Evolutionary conservation across 495 filamentous ascomycete species (phyloP).

Genomic region (Lasiosphaeria ovina): DNA sequence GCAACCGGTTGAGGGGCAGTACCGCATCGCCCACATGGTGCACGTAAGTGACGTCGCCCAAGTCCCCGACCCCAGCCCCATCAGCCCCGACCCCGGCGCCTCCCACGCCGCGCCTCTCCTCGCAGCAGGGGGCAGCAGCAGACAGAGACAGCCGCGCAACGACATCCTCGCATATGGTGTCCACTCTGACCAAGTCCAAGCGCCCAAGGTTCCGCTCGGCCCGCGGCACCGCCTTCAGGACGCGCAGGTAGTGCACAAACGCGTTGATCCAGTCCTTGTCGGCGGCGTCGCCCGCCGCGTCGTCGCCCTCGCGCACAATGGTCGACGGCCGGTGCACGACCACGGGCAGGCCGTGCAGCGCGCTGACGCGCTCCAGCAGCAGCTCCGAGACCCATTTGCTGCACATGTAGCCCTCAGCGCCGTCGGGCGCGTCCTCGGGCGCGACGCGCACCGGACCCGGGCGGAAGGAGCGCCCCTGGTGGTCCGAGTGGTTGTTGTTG

Average conservation of each 20-base stretch:
- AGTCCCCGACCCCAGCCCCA: not conserved
- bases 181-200: not conserved
- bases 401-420: slow-evolving; percentile 44
- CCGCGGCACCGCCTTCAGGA: not conserved
- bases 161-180: not conserved
- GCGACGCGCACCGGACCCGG: not conserved
- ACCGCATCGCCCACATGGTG: slow-evolving; percentile 1
- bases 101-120: no score
- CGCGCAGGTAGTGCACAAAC: not conserved
- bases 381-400: slow-evolving; percentile 56
- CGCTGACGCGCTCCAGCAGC: slow-evolving; percentile 39
- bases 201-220: not conserved
- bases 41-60: not conserved
- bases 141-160: not conserved
- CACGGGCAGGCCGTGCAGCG: slow-evolving; percentile 29
- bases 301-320: slow-evolving; percentile 19
- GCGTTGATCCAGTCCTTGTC: not conserved
- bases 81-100: no score
- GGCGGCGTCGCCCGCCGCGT: not conserved
- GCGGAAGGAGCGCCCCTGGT: no score
- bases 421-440: not conserved
- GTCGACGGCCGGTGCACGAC: slow-evolving; percentile 44
- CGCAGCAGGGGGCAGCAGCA: no score
- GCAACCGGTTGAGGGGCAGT: not conserved
- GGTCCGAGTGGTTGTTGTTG: no score